Conservation (phyloP, 768 basidiomycete genomes). For the Russula compacta region DNA sequence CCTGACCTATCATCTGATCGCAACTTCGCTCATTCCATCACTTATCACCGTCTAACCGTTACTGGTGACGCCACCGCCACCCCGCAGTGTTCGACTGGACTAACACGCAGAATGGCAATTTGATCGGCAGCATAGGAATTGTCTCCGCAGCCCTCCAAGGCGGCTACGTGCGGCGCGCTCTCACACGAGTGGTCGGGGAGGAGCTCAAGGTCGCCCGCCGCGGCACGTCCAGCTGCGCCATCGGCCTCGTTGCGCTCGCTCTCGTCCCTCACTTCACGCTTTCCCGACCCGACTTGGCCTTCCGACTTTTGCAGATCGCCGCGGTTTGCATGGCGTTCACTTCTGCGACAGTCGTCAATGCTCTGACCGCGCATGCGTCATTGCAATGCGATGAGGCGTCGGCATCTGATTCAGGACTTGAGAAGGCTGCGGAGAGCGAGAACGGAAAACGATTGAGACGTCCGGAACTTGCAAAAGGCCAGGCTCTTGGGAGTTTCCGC, state of each 20-base stretch:
- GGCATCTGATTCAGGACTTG: slow-evolving; percentile 16
- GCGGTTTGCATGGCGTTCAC: slow-evolving; percentile 88
- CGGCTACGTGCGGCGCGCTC: slow-evolving; percentile 82
- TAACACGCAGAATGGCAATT: slow-evolving; percentile 78
- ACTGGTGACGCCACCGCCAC: too few species aligned
- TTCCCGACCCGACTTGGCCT: slow-evolving; percentile 35
- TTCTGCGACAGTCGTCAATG: slow-evolving; percentile 90
- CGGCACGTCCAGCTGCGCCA: slow-evolving; percentile 65
- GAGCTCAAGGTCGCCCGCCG: slow-evolving; percentile 77
- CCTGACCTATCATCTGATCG: not conserved
- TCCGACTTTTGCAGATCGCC: slow-evolving; percentile 53
- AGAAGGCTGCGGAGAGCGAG: slow-evolving; percentile 44
- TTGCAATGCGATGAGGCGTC: slow-evolving; percentile 71
- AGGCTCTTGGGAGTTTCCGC: slow-evolving; percentile 76
- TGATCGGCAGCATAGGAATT: slow-evolving; percentile 84
- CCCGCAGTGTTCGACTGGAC: slow-evolving; percentile 81
- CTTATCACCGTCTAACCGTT: too few species aligned
- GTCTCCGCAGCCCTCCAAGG: slow-evolving; percentile 87
- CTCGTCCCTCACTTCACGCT: slow-evolving; percentile 50
- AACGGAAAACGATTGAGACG: slow-evolving; percentile 38
- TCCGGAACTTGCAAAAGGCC: slow-evolving; percentile 71
- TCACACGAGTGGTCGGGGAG: slow-evolving; percentile 47
- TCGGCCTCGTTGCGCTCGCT: slow-evolving; percentile 64
- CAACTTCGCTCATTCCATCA: too few species aligned
- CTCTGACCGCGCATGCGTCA: slow-evolving; percentile 84